Conservation (phyloP, 2,329 filamentous ascomycete genomes). For the Pseudocercospora fuligena region DNA sequence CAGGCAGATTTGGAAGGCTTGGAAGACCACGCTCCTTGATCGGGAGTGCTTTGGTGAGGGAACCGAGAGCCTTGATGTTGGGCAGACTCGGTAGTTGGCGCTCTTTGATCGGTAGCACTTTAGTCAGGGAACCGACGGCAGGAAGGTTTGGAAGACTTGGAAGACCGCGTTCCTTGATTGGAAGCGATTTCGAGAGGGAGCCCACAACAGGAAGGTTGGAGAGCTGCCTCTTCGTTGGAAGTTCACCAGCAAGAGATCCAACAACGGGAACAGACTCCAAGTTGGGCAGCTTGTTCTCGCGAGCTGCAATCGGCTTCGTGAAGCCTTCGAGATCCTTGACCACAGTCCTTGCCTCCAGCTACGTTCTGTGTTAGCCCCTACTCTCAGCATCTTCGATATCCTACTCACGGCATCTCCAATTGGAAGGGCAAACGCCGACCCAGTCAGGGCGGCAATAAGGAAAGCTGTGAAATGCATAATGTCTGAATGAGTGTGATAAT, state of each 20-base stretch:
- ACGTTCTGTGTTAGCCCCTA: not conserved
- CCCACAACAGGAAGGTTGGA: not conserved
- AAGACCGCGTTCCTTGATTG: not conserved
- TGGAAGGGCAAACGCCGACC: conserved; percentile 5
- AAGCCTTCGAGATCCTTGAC: conserved; percentile 4
- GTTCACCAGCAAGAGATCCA: not conserved
- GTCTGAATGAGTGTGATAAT: conserved; percentile 5
- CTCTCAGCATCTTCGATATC: not conserved
- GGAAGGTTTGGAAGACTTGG: not conserved
- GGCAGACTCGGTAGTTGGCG: not conserved
- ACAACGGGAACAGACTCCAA: not conserved
- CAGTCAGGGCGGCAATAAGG: not conserved
- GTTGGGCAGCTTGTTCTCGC: conserved; percentile 6
- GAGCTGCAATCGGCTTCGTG: conserved; percentile 1
- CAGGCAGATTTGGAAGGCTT: not conserved
- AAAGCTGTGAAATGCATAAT: not conserved
- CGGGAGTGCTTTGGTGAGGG: not conserved
- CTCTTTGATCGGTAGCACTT: not conserved
- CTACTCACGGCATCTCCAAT: not conserved
- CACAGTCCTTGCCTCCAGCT: conserved; percentile 4
- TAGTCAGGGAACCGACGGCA: not conserved
- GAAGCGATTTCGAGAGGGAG: not conserved
- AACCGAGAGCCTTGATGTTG: not conserved
- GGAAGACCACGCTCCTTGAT: not conserved
- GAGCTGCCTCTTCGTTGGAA: not conserved